Percentiles rank a stretch among this genome's conserved stretches.
phyloP scores from a whole-genome alignment of 2,329 filamentous ascomycete genomes.

The Pseudogymnoascus sp. region DNA sequence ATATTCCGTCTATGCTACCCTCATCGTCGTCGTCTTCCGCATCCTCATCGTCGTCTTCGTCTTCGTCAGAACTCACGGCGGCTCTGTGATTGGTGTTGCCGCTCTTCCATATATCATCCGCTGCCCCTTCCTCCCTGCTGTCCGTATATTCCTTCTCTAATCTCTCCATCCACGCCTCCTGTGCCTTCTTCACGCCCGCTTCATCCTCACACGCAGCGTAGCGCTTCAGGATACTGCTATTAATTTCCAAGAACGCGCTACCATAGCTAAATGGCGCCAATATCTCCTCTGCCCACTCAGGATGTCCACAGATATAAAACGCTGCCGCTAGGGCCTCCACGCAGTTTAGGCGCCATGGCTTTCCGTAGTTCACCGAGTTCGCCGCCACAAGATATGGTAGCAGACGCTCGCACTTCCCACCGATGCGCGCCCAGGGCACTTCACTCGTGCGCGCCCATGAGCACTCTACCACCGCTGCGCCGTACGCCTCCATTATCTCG shows the following conservation, averaged over 20 bases:
- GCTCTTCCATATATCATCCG: conserved; percentile 79
- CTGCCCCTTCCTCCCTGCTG: conserved; percentile 57
- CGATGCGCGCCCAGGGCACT: conserved; percentile 84
- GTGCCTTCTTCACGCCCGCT: conserved; percentile 72
- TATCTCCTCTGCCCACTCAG: conserved; percentile 83
- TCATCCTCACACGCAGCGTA: conserved; percentile 82
- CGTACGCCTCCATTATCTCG: conserved; percentile 76
- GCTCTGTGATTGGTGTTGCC: conserved; percentile 75
- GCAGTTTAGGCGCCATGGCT: conserved; percentile 91
- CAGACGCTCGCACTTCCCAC: conserved; percentile 84
- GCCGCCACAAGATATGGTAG: conserved; percentile 93
- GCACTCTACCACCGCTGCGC: conserved; percentile 93
- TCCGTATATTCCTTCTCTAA: conserved; percentile 85
- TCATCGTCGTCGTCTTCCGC: conserved; percentile 41
- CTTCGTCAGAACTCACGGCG: conserved; percentile 48
- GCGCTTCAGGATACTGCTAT: conserved; percentile 69
- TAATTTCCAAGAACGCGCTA: conserved; percentile 83
- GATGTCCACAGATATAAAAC: conserved; percentile 86
- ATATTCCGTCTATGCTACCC: conserved; percentile 51
- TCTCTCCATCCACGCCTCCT: conserved; percentile 82
- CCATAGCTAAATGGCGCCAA: conserved; percentile 85
- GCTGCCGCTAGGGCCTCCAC: conserved; percentile 90
- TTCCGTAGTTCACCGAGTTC: conserved; percentile 95
- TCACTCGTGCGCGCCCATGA: conserved; percentile 92
- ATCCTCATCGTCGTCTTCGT: conserved; percentile 41